These are phyloP conservation scores for Pleurotus citrinopileatus DNA, from an alignment of 768 basidiomycete species.

Conservation along the genomic window DNA sequence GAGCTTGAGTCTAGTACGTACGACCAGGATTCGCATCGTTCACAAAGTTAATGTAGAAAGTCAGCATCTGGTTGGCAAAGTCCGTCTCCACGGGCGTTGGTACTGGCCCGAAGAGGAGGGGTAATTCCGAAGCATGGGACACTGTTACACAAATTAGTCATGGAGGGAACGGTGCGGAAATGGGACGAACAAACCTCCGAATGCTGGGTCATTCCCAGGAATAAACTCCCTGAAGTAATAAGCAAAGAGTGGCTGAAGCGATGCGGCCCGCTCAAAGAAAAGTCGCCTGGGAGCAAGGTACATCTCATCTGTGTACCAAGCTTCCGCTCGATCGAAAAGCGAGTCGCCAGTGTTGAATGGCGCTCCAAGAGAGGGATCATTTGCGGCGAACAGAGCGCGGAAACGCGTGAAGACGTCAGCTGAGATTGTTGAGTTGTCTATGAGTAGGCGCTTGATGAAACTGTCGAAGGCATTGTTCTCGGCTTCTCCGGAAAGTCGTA, in stretches of 20 bases:
- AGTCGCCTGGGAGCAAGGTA: slow-evolving; percentile 48
- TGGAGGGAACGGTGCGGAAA: not conserved
- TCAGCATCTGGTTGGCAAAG: slow-evolving; percentile 46
- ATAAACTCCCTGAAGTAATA: slow-evolving; percentile 59
- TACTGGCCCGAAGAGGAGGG: slow-evolving; percentile 46
- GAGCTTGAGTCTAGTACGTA: slow-evolving; percentile 26
- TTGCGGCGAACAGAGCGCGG: slow-evolving; percentile 41
- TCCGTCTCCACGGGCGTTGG: slow-evolving; percentile 38
- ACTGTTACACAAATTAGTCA: slow-evolving; percentile 26
- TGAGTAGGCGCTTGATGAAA: slow-evolving; percentile 46
- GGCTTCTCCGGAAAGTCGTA: slow-evolving; percentile 33
- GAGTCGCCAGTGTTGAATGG: slow-evolving; percentile 59
- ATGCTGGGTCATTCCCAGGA: slow-evolving; percentile 43
- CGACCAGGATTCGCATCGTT: slow-evolving; percentile 54
- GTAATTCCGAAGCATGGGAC: slow-evolving; percentile 46
- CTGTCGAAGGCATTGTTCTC: slow-evolving; percentile 42
- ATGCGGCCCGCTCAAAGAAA: slow-evolving; percentile 47
- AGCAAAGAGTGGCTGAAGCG: slow-evolving; percentile 45
- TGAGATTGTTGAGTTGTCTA: slow-evolving; percentile 50
- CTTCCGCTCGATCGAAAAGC: slow-evolving; percentile 51
- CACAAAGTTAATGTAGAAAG: slow-evolving; percentile 57
- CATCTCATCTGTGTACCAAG: slow-evolving; percentile 62
- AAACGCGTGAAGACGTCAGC: slow-evolving; percentile 36
- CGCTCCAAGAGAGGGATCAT: slow-evolving; percentile 44
- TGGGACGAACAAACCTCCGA: slow-evolving; percentile 39